phyloP scores from a whole-genome alignment of 2,329 filamentous ascomycete species.

The Fusarium metavorans region DNA sequence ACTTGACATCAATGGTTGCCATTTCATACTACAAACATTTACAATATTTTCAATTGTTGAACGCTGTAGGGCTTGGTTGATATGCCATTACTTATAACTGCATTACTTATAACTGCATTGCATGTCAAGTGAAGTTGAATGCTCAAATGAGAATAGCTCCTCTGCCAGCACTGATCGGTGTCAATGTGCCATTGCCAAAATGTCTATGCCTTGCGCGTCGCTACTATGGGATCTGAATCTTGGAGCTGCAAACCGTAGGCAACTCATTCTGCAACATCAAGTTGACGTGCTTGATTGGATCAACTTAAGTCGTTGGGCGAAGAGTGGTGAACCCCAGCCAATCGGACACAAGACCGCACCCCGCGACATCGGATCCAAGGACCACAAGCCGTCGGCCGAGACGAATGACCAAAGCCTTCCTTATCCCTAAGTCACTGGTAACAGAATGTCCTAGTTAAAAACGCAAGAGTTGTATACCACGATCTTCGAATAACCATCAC shows the following conservation, averaged over 20 bases:
- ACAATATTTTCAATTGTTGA: neutral
- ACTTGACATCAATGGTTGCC: neutral
- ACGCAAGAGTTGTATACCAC: neutral
- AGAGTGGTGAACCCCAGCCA: neutral
- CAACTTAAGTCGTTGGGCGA: neutral
- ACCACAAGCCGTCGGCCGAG: neutral
- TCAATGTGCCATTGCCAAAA: neutral
- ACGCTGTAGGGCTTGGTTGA: neutral
- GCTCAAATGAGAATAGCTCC: neutral
- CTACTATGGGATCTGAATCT: neutral
- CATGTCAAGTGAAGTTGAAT: neutral
- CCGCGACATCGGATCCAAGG: neutral
- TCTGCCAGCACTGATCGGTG: neutral
- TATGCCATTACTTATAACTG: neutral
- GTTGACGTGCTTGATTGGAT: neutral
- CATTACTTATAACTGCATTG: neutral
- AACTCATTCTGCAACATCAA: neutral
- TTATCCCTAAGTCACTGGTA: neutral
- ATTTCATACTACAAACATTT: neutral
- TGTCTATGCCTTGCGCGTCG: neutral
- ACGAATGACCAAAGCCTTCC: neutral
- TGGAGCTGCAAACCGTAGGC: neutral
- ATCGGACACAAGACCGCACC: neutral
- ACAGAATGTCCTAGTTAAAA: neutral
- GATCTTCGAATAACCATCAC: neutral